Conservation (phyloP, 1,284 basidiomycete species). For the Ceratobasidium sp. region DNA sequence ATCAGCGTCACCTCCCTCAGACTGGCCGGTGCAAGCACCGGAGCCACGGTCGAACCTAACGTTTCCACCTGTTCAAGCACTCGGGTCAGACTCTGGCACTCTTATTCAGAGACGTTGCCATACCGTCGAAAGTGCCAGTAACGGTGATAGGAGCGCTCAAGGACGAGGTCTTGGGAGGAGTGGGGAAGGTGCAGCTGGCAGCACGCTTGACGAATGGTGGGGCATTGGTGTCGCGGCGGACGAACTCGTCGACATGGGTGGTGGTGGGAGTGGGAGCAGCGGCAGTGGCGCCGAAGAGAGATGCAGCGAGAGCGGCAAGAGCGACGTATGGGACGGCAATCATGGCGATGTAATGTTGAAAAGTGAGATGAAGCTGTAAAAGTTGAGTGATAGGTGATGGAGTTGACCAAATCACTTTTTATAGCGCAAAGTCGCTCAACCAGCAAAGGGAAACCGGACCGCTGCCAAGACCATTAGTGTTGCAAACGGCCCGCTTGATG, state of each 20-base stretch:
- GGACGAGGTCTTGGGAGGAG: constrained; percentile 37
- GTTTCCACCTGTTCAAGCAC: constrained; percentile 25
- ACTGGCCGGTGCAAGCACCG: constrained; percentile 43
- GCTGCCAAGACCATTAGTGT: not conserved
- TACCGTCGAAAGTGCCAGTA: constrained; percentile 38
- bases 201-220: constrained; percentile 38
- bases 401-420: not conserved
- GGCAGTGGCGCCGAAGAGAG: constrained; percentile 5
- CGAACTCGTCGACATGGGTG: constrained; percentile 37
- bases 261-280: constrained; percentile 36
- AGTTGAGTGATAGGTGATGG: not conserved
- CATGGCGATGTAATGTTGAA: constrained; percentile 2
- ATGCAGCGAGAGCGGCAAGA: constrained; percentile 13
- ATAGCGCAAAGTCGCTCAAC: not conserved
- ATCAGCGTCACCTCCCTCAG: constrained; percentile 44
- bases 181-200: constrained; percentile 41
- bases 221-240: constrained; percentile 38
- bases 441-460: not conserved
- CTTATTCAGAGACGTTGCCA: not conserved
- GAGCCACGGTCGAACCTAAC: constrained; percentile 42
- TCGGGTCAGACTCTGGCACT: not conserved
- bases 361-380: too few relatives aligned
- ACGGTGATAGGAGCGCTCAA: constrained; percentile 37
- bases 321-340: constrained; percentile 27
- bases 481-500: constrained; percentile 2